Percentiles rank a stretch among this genome's conserved stretches.
These are phyloP conservation scores for Calendula officinalis DNA, from an alignment of 129 eudicot genomes.

Conservation along the genomic window DNA sequence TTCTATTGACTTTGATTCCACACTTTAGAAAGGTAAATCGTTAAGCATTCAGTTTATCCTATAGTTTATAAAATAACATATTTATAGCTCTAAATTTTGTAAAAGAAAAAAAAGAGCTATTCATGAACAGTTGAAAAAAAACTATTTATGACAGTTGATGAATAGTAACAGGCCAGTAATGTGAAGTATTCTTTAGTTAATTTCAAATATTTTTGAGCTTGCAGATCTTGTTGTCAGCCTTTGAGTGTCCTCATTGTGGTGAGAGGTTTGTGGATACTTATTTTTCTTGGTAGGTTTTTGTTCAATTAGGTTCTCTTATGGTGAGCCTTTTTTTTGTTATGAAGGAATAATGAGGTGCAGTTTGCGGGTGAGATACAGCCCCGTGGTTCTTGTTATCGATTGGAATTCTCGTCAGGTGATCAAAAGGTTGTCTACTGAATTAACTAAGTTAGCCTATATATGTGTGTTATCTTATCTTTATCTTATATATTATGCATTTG, in stretches of 20 bases:
- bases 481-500: no score
- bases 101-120: no score
- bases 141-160: not conserved
- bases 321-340: constrained; percentile 9
- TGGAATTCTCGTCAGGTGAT: constrained; percentile 65
- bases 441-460: not conserved
- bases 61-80: not conserved
- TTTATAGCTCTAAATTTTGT: no score
- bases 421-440: constrained; percentile 51
- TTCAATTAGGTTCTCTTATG: not conserved
- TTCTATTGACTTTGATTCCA: constrained; percentile 68
- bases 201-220: constrained; percentile 14
- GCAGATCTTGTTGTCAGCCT: constrained; percentile 91
- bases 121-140: no score
- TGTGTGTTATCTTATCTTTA: no score
- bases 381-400: constrained; percentile 61
- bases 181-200: not conserved
- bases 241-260: constrained; percentile 95
- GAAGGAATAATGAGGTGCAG: constrained; percentile 90
- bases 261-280: constrained; percentile 58
- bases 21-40: constrained; percentile 73
- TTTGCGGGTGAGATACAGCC: constrained; percentile 96
- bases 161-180: not conserved
- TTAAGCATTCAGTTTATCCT: not conserved
- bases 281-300: not conserved